phyloP scores from a whole-genome alignment of 139 green algal species.

The Chlamydomonas applanata region DNA sequence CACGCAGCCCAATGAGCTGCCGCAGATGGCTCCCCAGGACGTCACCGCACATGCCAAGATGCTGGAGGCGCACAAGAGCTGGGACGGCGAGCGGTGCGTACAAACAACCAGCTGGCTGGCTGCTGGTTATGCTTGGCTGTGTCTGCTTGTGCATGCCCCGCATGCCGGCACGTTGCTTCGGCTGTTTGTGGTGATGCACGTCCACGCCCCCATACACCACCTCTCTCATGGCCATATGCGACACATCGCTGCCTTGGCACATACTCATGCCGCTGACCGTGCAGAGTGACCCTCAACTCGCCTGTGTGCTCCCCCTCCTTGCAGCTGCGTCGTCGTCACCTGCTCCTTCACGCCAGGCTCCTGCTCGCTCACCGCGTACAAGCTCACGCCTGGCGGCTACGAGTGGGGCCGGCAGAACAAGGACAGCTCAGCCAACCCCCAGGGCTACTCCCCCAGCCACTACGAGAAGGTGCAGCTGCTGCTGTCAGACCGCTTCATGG shows the following conservation, averaged over 20 bases:
- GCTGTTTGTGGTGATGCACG: too few species aligned
- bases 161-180: too few species aligned
- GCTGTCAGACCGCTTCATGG: conserved; percentile 97
- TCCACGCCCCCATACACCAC: too few species aligned
- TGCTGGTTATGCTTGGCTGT: too few species aligned
- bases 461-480: conserved; percentile 99
- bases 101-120: too few species aligned
- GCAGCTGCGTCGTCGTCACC: conserved; percentile 85
- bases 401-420: conserved; percentile 90
- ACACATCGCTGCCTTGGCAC: too few species aligned
- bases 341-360: conserved; percentile 95
- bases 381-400: conserved; percentile 90
- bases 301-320: too few species aligned
- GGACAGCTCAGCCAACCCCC: conserved; percentile 78
- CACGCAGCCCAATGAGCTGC: conserved; percentile 96
- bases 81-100: conserved; percentile 88
- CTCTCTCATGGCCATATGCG: too few species aligned
- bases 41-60: conserved; percentile 91
- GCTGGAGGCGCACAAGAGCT: conserved; percentile 89
- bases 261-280: too few species aligned
- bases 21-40: conserved; percentile 91
- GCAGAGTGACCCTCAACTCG: too few species aligned
- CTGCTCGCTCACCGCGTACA: conserved; percentile 94
- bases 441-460: conserved; percentile 88
- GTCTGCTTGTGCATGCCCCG: too few species aligned